Conservation (phyloP, 1,284 basidiomycete genomes). For the Marasmius fiardii region DNA sequence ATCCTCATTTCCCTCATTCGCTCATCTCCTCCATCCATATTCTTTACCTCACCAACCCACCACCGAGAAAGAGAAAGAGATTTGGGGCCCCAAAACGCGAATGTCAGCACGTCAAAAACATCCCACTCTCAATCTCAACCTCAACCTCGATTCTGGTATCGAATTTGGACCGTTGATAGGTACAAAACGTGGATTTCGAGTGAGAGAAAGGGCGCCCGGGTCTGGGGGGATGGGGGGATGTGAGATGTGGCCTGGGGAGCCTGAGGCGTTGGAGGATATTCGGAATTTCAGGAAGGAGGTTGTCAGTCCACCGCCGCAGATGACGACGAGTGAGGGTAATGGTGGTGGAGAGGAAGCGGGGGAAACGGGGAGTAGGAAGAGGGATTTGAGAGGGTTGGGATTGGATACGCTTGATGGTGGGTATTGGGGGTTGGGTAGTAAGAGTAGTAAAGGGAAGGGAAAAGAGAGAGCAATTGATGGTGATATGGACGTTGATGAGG, state of each 20-base stretch:
- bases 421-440: too few relatives aligned
- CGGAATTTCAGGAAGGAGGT: background rate
- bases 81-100: background rate
- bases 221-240: slow-evolving; percentile 63
- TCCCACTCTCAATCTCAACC: background rate
- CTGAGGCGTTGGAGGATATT: slow-evolving; percentile 2
- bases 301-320: background rate
- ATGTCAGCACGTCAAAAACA: slow-evolving; percentile 1
- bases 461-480: slow-evolving; percentile 18
- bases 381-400: background rate
- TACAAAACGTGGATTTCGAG: slow-evolving; percentile 61
- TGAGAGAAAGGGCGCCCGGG: slow-evolving; percentile 46
- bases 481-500: slow-evolving; percentile 5
- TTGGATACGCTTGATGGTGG: slow-evolving; percentile 18
- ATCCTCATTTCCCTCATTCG: too few relatives aligned
- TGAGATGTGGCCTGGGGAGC: slow-evolving; percentile 40
- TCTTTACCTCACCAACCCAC: background rate
- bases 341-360: too few relatives aligned
- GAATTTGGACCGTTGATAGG: slow-evolving; percentile 75
- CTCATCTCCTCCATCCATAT: too few relatives aligned
- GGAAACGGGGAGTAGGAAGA: too few relatives aligned
- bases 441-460: slow-evolving; percentile 26
- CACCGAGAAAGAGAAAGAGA: background rate
- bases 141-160: slow-evolving; percentile 13
- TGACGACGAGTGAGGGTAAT: background rate